Percentiles rank a stretch among this genome's conserved stretches.
These are phyloP conservation scores for Pyrenula aspistea DNA, from an alignment of 495 filamentous ascomycete species.

Conservation along the genomic window DNA sequence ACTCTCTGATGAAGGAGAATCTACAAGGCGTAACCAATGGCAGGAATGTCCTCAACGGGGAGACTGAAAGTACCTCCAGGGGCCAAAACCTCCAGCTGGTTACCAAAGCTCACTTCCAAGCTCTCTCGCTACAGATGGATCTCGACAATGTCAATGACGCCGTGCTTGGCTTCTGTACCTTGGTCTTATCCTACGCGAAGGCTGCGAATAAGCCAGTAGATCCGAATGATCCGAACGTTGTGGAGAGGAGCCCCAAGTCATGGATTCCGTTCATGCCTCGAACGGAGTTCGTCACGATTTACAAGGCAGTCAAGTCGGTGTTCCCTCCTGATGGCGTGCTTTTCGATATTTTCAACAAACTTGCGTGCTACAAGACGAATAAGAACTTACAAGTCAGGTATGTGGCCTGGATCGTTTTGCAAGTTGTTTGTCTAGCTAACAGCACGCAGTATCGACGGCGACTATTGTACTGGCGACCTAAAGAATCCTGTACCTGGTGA, in stretches of 20 bases:
- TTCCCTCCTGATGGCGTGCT: background rate
- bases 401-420: background rate
- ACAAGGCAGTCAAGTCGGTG: slow-evolving; percentile 5
- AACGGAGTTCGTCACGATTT: slow-evolving; percentile 11
- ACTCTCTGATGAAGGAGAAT: background rate
- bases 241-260: slow-evolving; percentile 4
- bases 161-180: slow-evolving; percentile 10
- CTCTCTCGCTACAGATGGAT: slow-evolving; percentile 3
- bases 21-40: background rate
- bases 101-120: background rate
- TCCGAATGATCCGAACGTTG: too few species aligned
- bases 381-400: background rate
- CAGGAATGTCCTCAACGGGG: background rate
- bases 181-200: slow-evolving; percentile 12
- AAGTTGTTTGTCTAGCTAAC: background rate
- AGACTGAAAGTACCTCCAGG: background rate
- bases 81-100: background rate
- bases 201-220: too few species aligned
- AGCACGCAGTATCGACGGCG: background rate
- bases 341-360: slow-evolving; percentile 1
- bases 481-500: background rate
- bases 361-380: slow-evolving; percentile 11
- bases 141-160: slow-evolving; percentile 5
- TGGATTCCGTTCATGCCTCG: slow-evolving; percentile 10
- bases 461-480: background rate